Percentiles rank a stretch among this genome's conserved stretches.
Conservation (phyloP, 2,329 filamentous ascomycete genomes). For the Trichoderma aggressivum region DNA sequence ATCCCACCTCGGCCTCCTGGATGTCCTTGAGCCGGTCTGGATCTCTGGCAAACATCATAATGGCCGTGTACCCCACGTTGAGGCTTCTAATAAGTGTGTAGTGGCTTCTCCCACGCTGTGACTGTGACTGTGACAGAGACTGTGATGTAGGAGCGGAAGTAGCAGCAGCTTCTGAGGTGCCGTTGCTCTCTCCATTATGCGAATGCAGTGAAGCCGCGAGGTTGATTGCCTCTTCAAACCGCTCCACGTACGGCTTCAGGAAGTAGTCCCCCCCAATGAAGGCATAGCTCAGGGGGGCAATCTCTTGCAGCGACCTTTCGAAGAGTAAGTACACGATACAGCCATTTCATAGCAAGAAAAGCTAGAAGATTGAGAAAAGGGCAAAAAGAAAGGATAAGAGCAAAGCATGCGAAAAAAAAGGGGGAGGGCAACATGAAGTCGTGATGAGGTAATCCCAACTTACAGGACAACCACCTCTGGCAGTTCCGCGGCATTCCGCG, state of each 20-base stretch:
- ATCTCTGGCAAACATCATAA: slow-evolving; percentile 78
- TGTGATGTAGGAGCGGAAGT: slow-evolving; percentile 4
- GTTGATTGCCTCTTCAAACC: slow-evolving; percentile 68
- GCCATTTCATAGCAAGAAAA: not conserved
- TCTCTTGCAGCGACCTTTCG: slow-evolving; percentile 76
- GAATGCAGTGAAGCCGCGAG: slow-evolving; percentile 54
- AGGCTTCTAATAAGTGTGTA: slow-evolving; percentile 70
- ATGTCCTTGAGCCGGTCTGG: slow-evolving; percentile 59
- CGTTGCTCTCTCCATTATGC: slow-evolving; percentile 21
- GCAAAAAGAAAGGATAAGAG: not conserved
- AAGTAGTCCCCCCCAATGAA: slow-evolving; percentile 85
- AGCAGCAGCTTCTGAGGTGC: slow-evolving; percentile 17
- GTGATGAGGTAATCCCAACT: slow-evolving; percentile 30
- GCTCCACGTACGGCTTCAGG: slow-evolving; percentile 70
- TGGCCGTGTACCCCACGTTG: slow-evolving; percentile 84
- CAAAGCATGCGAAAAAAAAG: not conserved
- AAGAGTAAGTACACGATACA: not conserved
- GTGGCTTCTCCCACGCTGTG: slow-evolving; percentile 25
- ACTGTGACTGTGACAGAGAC: not conserved
- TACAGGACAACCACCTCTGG: slow-evolving; percentile 58
- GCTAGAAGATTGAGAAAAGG: not conserved
- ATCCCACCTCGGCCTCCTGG: slow-evolving; percentile 78
- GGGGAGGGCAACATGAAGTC: not conserved
- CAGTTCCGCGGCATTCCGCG: slow-evolving; percentile 43
- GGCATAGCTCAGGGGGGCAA: slow-evolving; percentile 77